Conservation (phyloP, 257 asterid species). For the Gentiana straminea region DNA sequence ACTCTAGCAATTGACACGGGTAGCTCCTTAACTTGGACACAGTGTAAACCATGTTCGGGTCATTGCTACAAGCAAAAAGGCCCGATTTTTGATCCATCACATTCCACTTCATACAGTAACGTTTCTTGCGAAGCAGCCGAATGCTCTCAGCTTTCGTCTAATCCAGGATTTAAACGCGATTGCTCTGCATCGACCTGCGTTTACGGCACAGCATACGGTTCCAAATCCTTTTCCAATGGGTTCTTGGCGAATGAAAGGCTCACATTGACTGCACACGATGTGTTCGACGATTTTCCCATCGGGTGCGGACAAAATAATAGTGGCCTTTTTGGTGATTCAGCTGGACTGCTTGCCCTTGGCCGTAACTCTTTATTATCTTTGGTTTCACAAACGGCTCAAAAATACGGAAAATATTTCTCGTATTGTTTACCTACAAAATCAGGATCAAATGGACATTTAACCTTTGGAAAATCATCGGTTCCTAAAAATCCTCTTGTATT, state of each 20-base stretch:
- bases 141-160: constrained; percentile 36
- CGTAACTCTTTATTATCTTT: constrained; percentile 41
- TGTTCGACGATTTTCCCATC: constrained; percentile 34
- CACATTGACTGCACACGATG: constrained; percentile 32
- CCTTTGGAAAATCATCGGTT: constrained; percentile 34
- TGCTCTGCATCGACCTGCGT: constrained; percentile 39
- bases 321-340: constrained; percentile 62
- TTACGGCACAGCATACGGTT: constrained; percentile 50
- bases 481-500: constrained; percentile 18
- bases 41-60: constrained; percentile 49
- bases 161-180: constrained; percentile 28
- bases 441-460: constrained; percentile 50
- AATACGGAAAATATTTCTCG: constrained; percentile 53
- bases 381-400: constrained; percentile 48
- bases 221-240: constrained; percentile 46
- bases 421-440: constrained; percentile 58
- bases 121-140: constrained; percentile 29
- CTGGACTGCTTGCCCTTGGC: constrained; percentile 58
- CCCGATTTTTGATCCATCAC: constrained; percentile 43
- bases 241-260: constrained; percentile 40
- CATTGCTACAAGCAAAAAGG: constrained; percentile 51
- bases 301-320: constrained; percentile 75
- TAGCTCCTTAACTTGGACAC: constrained; percentile 84
- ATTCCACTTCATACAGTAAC: constrained; percentile 43
- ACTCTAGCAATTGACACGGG: constrained; percentile 70